phyloP scores from a whole-genome alignment of 176 grass and related monocot genomes.

The Aegilops speltoides region DNA sequence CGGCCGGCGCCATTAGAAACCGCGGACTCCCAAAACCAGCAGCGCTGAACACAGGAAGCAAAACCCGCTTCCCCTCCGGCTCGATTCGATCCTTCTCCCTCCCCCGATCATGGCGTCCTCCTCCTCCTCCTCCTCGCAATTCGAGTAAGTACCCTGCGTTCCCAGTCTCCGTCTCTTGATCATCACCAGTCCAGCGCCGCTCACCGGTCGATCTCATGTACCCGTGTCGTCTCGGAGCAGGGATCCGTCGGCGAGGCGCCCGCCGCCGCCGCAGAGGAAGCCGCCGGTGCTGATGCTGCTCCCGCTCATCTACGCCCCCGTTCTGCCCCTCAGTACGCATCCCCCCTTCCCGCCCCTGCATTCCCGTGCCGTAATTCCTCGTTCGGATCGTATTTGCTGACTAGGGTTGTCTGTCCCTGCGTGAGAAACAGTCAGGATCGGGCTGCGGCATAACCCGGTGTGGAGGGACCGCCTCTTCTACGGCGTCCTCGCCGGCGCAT shows the following conservation, averaged over 20 bases:
- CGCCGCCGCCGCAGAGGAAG: conserved; percentile 44
- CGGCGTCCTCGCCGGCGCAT: conserved; percentile 81
- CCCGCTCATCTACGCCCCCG: conserved; percentile 83
- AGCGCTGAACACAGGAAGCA: conserved; percentile 22
- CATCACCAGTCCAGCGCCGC: not conserved
- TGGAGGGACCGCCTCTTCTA: conserved; percentile 85
- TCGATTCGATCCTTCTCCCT: not conserved
- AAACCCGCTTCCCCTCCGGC: not conserved
- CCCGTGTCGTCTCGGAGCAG: conserved; percentile 10
- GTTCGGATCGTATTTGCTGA: not conserved
- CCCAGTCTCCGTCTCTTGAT: not conserved
- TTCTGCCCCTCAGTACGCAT: conserved; percentile 73
- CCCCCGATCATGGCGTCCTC: conserved; percentile 38
- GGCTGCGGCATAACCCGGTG: conserved; percentile 78
- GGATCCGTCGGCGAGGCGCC: conserved; percentile 47
- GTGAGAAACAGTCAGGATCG: conserved; percentile 72
- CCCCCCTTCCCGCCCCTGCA: not conserved
- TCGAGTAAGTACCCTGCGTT: conserved; percentile 43
- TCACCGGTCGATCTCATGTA: conserved; percentile 13
- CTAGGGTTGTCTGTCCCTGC: not conserved
- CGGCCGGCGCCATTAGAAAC: not conserved
- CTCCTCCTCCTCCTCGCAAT: conserved; percentile 50
- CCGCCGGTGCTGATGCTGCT: conserved; percentile 68
- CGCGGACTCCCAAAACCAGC: conserved; percentile 28
- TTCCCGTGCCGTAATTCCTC: not conserved